A percentile compares a stretch with the other conserved stretches of the same genome.
Evolutionary conservation across 163 green algal genomes (phyloP).

Genomic region (Scenedesmus sp.): DNA sequence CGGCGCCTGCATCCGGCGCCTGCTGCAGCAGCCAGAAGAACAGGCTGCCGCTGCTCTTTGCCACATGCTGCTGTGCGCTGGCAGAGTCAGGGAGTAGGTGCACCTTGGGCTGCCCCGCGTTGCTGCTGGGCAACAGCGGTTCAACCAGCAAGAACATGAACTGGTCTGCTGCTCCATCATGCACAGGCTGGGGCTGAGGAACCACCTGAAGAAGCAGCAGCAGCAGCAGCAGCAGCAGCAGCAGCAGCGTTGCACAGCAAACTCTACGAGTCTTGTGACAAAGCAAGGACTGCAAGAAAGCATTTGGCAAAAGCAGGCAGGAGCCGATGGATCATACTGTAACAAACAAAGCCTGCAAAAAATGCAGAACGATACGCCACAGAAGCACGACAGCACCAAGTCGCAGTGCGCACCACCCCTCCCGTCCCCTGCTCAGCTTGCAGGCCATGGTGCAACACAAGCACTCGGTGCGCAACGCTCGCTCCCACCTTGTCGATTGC

Average conservation of each 20-base stretch:
- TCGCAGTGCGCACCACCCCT: too few relatives aligned
- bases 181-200: slow-evolving; percentile 59
- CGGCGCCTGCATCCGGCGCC: background rate
- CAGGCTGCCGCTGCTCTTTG: background rate
- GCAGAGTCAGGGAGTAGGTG: slow-evolving; percentile 72
- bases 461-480: background rate
- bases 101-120: slow-evolving; percentile 17
- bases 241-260: background rate
- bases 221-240: background rate
- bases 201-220: slow-evolving; percentile 65
- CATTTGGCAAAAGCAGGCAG: background rate
- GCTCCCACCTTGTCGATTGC: slow-evolving; percentile 55
- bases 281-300: too few relatives aligned
- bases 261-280: too few relatives aligned
- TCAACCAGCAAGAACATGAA: slow-evolving; percentile 67
- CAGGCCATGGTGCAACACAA: background rate
- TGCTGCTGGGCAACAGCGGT: background rate
- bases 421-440: background rate
- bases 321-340: background rate
- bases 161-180: slow-evolving; percentile 73
- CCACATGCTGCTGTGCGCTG: slow-evolving; percentile 38
- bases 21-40: slow-evolving; percentile 54
- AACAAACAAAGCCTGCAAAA: background rate
- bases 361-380: background rate
- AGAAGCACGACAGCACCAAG: too few relatives aligned